Conservation (phyloP, 2,329 filamentous ascomycete species). For the Ilyonectria robusta region DNA sequence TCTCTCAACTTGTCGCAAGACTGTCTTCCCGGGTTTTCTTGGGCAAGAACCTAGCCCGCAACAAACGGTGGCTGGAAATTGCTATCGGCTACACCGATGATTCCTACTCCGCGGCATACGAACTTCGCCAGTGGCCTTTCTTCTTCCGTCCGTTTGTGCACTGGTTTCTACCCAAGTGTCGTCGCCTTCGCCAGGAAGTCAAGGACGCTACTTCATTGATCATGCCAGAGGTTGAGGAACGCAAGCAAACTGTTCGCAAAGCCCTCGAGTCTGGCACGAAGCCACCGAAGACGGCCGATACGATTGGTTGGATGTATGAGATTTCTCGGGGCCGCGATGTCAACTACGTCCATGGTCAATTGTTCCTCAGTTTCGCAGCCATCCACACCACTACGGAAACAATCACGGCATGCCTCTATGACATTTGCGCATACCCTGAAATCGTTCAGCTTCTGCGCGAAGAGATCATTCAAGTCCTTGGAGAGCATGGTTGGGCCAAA, state of each 20-base stretch:
- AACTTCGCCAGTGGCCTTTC: conserved; percentile 58
- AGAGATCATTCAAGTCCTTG: conserved; percentile 56
- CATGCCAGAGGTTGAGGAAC: conserved; percentile 15
- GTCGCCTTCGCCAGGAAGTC: not conserved
- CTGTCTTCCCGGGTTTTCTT: conserved; percentile 66
- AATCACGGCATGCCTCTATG: conserved; percentile 54
- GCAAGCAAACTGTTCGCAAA: not conserved
- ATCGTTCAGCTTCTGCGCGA: conserved; percentile 57
- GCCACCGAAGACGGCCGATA: conserved; percentile 49
- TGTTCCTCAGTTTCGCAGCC: conserved; percentile 76
- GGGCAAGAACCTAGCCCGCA: conserved; percentile 59
- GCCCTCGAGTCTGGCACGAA: conserved; percentile 7
- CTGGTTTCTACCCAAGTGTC: conserved; percentile 20
- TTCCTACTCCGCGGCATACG: conserved; percentile 51
- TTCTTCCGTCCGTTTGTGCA: conserved; percentile 8
- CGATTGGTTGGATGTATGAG: conserved; percentile 61
- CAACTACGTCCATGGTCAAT: conserved; percentile 66
- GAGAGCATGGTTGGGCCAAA: conserved; percentile 54
- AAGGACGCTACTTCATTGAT: conserved; percentile 8
- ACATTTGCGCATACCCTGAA: conserved; percentile 57
- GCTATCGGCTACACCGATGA: conserved; percentile 59
- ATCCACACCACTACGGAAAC: conserved; percentile 60
- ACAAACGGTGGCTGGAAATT: conserved; percentile 63
- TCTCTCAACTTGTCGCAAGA: conserved; percentile 55
- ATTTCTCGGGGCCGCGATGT: conserved; percentile 42